Conservation (phyloP, 768 basidiomycete genomes). For the Chalciporus pseudorubinellus region DNA sequence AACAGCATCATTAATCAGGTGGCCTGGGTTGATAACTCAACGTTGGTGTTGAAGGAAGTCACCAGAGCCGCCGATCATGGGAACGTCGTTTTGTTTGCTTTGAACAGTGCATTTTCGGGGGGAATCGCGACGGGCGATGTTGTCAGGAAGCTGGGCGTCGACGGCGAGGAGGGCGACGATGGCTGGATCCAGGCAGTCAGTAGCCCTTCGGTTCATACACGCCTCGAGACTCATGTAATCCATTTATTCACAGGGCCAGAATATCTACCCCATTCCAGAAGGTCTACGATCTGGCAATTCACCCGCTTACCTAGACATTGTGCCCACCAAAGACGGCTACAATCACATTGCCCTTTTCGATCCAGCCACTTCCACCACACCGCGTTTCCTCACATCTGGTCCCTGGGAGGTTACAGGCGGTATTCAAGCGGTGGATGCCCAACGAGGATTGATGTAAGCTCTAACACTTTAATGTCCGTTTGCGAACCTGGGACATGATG, state of each 20-base stretch:
- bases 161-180: constrained; percentile 84
- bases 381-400: constrained; percentile 83
- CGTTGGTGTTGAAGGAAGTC: constrained; percentile 81
- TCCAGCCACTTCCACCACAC: constrained; percentile 63
- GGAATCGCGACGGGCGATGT: constrained; percentile 46
- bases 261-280: constrained; percentile 55
- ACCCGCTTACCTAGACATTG: constrained; percentile 85
- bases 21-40: constrained; percentile 77
- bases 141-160: constrained; percentile 73
- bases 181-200: constrained; percentile 93
- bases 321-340: constrained; percentile 78
- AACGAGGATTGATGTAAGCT: constrained; percentile 68
- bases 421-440: constrained; percentile 69
- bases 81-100: constrained; percentile 74
- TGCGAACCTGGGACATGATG: constrained; percentile 16
- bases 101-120: constrained; percentile 30
- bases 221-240: constrained; percentile 12
- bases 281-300: constrained; percentile 40
- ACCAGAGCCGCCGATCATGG: constrained; percentile 82
- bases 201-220: constrained; percentile 13
- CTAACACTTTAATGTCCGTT: constrained; percentile 33
- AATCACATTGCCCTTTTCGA: constrained; percentile 93
- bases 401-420: constrained; percentile 85
- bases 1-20: constrained; percentile 81
- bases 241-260: constrained; percentile 49